Evolutionary conservation across 441 rosid genomes (phyloP), one percentile per base, ranked within the genome.

Genomic region (Pelargonium citronellum): DNA sequence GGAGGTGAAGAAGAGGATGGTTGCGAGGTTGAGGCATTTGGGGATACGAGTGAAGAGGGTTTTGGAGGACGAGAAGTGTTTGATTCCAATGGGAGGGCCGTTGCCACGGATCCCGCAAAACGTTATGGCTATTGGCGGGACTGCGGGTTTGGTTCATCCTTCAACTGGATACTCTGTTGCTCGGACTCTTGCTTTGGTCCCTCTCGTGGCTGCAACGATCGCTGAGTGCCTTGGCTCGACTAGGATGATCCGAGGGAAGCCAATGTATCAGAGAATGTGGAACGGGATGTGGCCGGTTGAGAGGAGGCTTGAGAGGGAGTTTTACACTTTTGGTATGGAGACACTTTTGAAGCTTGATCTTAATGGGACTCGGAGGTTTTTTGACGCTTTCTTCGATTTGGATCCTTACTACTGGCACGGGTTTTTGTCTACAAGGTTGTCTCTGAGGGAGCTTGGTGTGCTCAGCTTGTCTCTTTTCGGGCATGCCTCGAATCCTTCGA

Each of bases 71-170:
- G 91, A 89, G 75, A 89, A 89, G 69, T 89, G 94, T 60, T 68
- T 89, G 83, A 89, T 89, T 43, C 94, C 94, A 24, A 89, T 87
- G 94, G 94, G 91, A 16, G 94, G 91, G 6, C 86, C 91, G 55
- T 84, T 87, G 22, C 94, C 91, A 3, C 37, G 12, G 66, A 82
- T 85, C 64, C 90, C 91, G 19, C 94, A 89, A 69, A 81, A 61
- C 16, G 84, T 85, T 71, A 79, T 89, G 91, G 88, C 84, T 10
- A 71, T 87, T 16, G 94, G 94, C 4, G 91, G 94, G 7, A 83
- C 49, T 12, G 82, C 91, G 2, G 91, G 94, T 73, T 12, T 84
- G 39, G 90, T 89, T 67, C 94, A 89, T 58, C 94, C 94, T 7
- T 82, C 94, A 16, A 87, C 94, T 0, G 91, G 91, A 72, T 89